A percentile compares a stretch with the other conserved stretches of the same genome.
Evolutionary conservation across 2,329 filamentous ascomycete genomes (phyloP).

Genomic region (Ceratocystiopsis brevicomis): DNA sequence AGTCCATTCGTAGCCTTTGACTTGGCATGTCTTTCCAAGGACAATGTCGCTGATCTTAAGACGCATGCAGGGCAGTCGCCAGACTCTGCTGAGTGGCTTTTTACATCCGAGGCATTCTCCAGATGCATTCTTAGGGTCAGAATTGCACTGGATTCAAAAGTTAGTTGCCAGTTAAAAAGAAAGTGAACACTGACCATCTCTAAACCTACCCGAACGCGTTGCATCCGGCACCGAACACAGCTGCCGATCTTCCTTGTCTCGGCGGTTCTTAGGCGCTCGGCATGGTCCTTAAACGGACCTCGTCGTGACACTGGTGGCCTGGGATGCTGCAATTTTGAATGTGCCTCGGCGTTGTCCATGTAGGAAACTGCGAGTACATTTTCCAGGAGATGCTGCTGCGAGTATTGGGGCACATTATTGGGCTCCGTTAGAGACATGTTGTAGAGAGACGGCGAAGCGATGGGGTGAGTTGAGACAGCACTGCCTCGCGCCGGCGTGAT

Average conservation of each 20-base stretch:
- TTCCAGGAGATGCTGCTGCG: too few species aligned
- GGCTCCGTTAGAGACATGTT: too few species aligned
- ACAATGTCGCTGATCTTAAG: slow-evolving; percentile 40
- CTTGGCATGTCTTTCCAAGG: slow-evolving; percentile 38
- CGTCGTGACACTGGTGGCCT: slow-evolving; percentile 22
- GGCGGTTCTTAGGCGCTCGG: slow-evolving; percentile 33
- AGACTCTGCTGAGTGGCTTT: slow-evolving; percentile 30
- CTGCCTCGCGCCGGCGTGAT: too few species aligned
- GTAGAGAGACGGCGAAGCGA: too few species aligned
- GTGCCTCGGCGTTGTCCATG: slow-evolving; percentile 2
- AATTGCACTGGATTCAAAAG: slow-evolving; percentile 26
- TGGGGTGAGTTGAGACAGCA: too few species aligned
- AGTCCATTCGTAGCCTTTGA: slow-evolving; percentile 40
- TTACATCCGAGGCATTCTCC: slow-evolving; percentile 35
- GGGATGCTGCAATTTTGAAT: neutral
- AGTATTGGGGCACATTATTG: too few species aligned
- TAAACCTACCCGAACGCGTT: slow-evolving; percentile 37
- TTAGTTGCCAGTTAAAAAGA: neutral
- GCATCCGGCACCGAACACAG: slow-evolving; percentile 42
- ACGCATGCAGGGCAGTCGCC: slow-evolving; percentile 37
- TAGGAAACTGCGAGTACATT: neutral
- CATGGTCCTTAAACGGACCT: slow-evolving; percentile 35
- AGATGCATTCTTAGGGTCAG: slow-evolving; percentile 25
- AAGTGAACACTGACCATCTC: neutral
- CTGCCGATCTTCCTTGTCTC: slow-evolving; percentile 37